Conservation (phyloP, 805 yeast genomes). For the Candida jianshihensis region DNA sequence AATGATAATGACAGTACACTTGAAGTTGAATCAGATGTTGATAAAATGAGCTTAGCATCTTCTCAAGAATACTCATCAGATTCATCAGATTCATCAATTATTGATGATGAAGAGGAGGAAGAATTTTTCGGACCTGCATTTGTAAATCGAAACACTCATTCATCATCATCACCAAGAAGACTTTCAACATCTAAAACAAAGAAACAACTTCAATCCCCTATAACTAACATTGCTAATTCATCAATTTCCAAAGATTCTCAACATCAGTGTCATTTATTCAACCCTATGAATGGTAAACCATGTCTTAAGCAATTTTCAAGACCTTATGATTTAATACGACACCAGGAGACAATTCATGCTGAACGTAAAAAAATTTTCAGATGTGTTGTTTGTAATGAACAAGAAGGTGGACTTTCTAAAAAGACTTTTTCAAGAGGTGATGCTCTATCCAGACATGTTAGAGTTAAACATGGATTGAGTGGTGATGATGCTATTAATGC, state of each 20-base stretch:
- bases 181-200: not conserved
- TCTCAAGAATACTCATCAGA: conserved; percentile 32
- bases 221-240: not conserved
- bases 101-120: conserved; percentile 16
- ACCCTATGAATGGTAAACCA: conserved; percentile 53
- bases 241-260: not conserved
- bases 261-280: conserved; percentile 50
- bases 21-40: conserved; percentile 35
- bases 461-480: conserved; percentile 77
- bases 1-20: conserved; percentile 11
- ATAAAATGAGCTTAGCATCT: conserved; percentile 35
- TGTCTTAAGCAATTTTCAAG: conserved; percentile 83
- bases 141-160: conserved; percentile 1
- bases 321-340: conserved; percentile 90
- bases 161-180: conserved; percentile 1
- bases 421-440: conserved; percentile 91
- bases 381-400: conserved; percentile 70
- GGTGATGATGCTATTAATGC: conserved; percentile 64
- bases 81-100: conserved; percentile 22
- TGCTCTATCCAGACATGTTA: conserved; percentile 88
- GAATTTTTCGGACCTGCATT: not conserved
- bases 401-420: conserved; percentile 33
- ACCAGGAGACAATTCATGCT: conserved; percentile 95
- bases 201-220: conserved; percentile 1
- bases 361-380: conserved; percentile 76